Conservation (phyloP, 768 basidiomycete genomes). For the Leccinum barrowsii region DNA sequence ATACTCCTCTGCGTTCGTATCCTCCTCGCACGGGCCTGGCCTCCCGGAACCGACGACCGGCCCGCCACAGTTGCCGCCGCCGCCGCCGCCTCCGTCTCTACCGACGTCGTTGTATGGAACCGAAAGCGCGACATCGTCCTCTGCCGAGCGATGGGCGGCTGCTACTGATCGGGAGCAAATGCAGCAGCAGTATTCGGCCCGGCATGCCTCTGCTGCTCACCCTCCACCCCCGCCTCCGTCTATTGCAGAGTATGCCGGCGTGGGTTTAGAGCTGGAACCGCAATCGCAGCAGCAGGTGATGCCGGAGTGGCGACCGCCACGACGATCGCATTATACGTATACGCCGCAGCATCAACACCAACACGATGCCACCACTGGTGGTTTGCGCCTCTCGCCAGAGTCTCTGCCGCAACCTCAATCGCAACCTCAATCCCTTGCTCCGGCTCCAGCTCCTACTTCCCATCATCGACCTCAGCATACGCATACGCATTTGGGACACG, state of each 20-base stretch:
- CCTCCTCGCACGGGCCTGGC: neutral
- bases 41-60: conserved; percentile 1
- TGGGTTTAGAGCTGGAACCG: neutral
- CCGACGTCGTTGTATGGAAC: conserved; percentile 11
- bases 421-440: neutral
- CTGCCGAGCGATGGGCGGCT: conserved; percentile 15
- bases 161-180: conserved; percentile 15
- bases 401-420: conserved; percentile 2
- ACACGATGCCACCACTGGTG: conserved; percentile 3
- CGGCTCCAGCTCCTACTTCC: neutral
- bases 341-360: conserved; percentile 13
- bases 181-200: neutral
- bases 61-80: neutral
- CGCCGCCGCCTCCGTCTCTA: neutral
- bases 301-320: conserved; percentile 28
- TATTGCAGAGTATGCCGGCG: conserved; percentile 3
- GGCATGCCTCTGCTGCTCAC: neutral
- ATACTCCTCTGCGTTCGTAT: conserved; percentile 4
- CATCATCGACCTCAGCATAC: neutral
- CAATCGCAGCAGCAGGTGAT: conserved; percentile 8
- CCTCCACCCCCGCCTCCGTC: neutral
- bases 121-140: conserved; percentile 11
- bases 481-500: conserved; percentile 17
- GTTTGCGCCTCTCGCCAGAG: neutral
- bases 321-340: conserved; percentile 28